A percentile compares a stretch with the other conserved stretches of the same genome.
phyloP scores from a whole-genome alignment of 139 green algal genomes.

The Coelastrella sp. region DNA sequence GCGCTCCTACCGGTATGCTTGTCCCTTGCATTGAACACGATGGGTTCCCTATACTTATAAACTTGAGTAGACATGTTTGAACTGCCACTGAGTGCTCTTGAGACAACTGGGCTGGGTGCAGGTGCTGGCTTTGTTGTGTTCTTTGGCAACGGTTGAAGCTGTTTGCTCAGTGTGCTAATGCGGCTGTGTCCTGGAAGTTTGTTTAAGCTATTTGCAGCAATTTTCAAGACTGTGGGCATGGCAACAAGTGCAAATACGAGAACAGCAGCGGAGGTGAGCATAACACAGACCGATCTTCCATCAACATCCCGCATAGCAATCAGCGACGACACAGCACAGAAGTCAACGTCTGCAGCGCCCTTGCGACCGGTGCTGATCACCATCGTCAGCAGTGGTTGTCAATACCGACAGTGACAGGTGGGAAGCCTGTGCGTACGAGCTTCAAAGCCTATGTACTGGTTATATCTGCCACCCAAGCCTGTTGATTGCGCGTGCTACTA shows the following conservation, averaged over 20 bases:
- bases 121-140: not conserved
- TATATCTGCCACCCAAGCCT: no score
- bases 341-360: no score
- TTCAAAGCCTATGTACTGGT: no score
- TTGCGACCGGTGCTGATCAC: no score
- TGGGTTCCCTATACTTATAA: conserved; percentile 38
- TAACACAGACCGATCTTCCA: not conserved
- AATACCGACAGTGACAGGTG: no score
- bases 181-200: conserved; percentile 5
- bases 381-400: no score
- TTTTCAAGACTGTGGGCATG: conserved; percentile 13
- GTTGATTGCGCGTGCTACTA: no score
- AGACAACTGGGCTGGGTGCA: not conserved
- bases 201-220: conserved; percentile 17
- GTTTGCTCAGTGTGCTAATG: not conserved
- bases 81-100: not conserved
- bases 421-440: no score
- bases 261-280: not conserved
- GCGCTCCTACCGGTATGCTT: conserved; percentile 30
- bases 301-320: no score
- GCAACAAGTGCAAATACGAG: not conserved
- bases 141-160: not conserved
- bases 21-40: conserved; percentile 39
- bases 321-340: no score
- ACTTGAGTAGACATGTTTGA: conserved; percentile 17